phyloP scores from a whole-genome alignment of 2,329 filamentous ascomycete species.

The Colletotrichum plurivorum region DNA sequence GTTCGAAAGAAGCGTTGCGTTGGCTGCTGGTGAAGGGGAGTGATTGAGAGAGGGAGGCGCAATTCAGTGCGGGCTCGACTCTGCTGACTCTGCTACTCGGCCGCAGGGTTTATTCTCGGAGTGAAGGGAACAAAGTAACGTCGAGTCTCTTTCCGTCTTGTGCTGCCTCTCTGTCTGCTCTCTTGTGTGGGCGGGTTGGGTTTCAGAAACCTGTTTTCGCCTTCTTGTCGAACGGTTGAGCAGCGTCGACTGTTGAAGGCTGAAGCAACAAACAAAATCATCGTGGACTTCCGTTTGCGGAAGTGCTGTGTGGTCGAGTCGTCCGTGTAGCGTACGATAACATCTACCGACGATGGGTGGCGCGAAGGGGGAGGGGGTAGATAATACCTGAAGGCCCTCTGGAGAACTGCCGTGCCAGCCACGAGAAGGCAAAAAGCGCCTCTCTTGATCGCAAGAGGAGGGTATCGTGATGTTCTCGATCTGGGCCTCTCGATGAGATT shows the following conservation, averaged over 20 bases:
- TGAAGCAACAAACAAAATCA: too few relatives aligned
- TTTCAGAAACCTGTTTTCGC: not conserved
- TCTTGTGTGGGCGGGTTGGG: not conserved
- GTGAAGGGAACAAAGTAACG: too few relatives aligned
- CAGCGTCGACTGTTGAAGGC: too few relatives aligned
- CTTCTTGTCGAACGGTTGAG: not conserved
- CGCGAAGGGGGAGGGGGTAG: not conserved
- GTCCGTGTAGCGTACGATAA: not conserved
- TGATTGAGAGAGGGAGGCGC: not conserved
- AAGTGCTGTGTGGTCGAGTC: not conserved
- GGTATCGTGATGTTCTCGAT: slow-evolving; percentile 2
- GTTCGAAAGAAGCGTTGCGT: not conserved
- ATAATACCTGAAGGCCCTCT: not conserved
- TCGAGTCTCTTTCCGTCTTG: not conserved
- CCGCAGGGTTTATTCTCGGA: not conserved
- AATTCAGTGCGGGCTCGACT: not conserved
- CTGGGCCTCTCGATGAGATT: not conserved
- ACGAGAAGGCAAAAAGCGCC: not conserved
- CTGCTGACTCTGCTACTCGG: not conserved
- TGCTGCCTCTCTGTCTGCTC: not conserved
- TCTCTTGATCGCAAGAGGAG: not conserved
- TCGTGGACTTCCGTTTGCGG: not conserved
- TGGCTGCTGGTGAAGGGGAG: not conserved
- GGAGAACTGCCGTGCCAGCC: slow-evolving; percentile 1
- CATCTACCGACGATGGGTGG: not conserved